These are phyloP conservation scores for Dactylorhiza incarnata DNA, from an alignment of 106 monocot genomes.

Conservation along the genomic window DNA sequence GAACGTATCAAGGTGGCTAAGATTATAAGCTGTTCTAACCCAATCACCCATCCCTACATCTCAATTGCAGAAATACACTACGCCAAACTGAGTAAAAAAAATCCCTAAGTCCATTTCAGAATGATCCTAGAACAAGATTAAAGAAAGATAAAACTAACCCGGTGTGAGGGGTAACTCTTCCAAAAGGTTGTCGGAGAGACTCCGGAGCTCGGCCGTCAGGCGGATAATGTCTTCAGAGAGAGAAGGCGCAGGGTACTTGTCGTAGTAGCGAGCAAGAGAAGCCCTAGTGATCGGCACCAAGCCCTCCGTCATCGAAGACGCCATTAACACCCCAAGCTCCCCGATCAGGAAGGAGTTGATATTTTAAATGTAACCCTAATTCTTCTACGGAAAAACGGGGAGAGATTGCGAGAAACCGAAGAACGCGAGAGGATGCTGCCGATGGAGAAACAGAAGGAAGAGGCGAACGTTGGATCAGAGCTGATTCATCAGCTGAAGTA, in stretches of 20 bases:
- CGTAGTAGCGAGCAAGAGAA: conserved; percentile 78
- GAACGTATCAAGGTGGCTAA: not conserved
- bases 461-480: too few species aligned
- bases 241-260: conserved; percentile 56
- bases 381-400: not conserved
- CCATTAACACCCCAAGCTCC: conserved; percentile 21
- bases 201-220: conserved; percentile 43
- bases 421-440: not conserved
- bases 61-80: not conserved
- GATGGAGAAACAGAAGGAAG: not conserved
- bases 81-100: not conserved
- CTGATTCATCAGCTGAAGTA: too few species aligned
- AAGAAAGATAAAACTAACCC: conserved; percentile 23
- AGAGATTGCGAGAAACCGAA: not conserved
- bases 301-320: conserved; percentile 50
- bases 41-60: not conserved
- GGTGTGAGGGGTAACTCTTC: conserved; percentile 32
- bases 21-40: not conserved
- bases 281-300: conserved; percentile 82
- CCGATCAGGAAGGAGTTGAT: not conserved
- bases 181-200: conserved; percentile 28
- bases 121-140: not conserved
- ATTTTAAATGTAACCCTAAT: not conserved
- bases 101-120: not conserved
- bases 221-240: conserved; percentile 48